A percentile compares a stretch with the other conserved stretches of the same genome.
These are phyloP conservation scores for Solanum neorickii DNA, from an alignment of 257 asterid genomes.

Conservation along the genomic window DNA sequence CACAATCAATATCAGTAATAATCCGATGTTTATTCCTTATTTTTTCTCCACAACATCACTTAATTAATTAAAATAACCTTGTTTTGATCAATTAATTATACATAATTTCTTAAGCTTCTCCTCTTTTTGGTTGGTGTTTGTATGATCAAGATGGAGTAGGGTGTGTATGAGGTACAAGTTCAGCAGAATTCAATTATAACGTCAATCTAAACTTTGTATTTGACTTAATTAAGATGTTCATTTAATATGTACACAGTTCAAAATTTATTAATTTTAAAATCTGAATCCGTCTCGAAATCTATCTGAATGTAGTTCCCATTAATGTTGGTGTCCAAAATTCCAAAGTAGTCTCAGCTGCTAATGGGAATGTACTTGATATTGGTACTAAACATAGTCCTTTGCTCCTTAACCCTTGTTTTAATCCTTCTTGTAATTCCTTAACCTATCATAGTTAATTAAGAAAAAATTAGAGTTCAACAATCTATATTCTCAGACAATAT, in stretches of 20 bases:
- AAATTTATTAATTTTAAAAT: neutral
- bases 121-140: neutral
- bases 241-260: neutral
- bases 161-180: neutral
- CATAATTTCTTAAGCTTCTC: neutral
- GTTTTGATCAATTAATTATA: neutral
- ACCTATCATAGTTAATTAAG: neutral
- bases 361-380: slow-evolving; percentile 62
- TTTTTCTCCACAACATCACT: neutral
- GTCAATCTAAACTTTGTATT: neutral
- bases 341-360: slow-evolving; percentile 41
- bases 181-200: neutral
- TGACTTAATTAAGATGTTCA: neutral
- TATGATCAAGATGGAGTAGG: neutral
- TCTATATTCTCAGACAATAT: neutral
- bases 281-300: neutral
- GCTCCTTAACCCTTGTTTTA: slow-evolving; percentile 39
- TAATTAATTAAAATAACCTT: neutral
- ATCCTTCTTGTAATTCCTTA: slow-evolving; percentile 22
- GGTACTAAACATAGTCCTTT: slow-evolving; percentile 80
- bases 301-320: slow-evolving; percentile 27
- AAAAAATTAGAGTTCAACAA: neutral
- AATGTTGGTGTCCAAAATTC: slow-evolving; percentile 71
- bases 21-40: neutral
- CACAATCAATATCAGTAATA: neutral